Percentiles rank a stretch among this genome's conserved stretches.
phyloP scores from a whole-genome alignment of 2,329 filamentous ascomycete species.

The Ambrosiella beaveri region DNA sequence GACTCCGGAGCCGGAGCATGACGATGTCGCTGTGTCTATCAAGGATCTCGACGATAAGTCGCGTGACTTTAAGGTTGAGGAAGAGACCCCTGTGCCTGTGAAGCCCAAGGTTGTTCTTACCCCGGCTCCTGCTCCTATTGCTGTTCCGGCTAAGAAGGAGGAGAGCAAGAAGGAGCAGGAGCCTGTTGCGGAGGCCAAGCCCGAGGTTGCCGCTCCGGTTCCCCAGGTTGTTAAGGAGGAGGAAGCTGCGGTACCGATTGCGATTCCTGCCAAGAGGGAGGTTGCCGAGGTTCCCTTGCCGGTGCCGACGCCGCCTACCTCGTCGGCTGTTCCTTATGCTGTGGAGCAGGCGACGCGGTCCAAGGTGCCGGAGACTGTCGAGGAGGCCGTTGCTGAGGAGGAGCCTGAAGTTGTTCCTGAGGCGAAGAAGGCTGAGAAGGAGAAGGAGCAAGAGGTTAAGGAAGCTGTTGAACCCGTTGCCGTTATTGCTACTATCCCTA shows the following conservation, averaged over 20 bases:
- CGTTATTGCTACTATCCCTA: neutral
- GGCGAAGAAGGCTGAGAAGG: neutral
- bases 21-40: neutral
- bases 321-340: slow-evolving; percentile 1
- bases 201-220: neutral
- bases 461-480: neutral
- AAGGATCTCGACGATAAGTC: neutral
- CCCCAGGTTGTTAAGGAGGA: neutral
- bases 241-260: neutral
- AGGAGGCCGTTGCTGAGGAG: neutral
- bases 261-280: neutral
- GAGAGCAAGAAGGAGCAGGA: neutral
- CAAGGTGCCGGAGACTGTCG: neutral
- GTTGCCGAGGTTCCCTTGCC: neutral
- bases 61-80: neutral
- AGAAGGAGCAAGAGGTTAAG: neutral
- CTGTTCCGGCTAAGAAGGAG: neutral
- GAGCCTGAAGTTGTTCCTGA: neutral
- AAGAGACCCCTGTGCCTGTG: neutral
- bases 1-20: slow-evolving; percentile 9
- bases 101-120: neutral
- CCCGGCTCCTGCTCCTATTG: neutral
- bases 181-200: neutral
- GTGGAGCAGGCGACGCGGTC: neutral
- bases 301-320: slow-evolving; percentile 5